Evolutionary conservation across 352 stramenopile genomes (phyloP).

Genomic region (Globisporangium middletonii): DNA sequence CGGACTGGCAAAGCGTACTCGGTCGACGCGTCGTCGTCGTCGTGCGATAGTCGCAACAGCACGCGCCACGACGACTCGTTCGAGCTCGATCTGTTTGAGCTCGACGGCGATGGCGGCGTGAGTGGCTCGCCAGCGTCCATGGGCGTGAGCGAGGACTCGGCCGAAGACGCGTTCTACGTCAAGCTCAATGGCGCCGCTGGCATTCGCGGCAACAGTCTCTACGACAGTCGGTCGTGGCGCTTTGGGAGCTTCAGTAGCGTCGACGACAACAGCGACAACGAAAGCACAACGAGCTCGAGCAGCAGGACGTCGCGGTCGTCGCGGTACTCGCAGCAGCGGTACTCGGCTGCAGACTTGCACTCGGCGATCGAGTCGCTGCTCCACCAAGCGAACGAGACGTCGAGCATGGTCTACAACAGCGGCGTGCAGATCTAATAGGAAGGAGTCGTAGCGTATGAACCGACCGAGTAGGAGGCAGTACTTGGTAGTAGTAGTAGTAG

Average conservation of each 20-base stretch:
- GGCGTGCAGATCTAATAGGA: slow-evolving; percentile 9
- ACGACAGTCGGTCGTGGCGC: slow-evolving; percentile 24
- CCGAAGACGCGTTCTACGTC: slow-evolving; percentile 27
- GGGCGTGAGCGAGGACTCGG: slow-evolving; percentile 28
- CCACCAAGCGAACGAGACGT: slow-evolving; percentile 62
- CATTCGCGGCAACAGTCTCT: slow-evolving; percentile 7
- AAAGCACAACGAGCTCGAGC: slow-evolving; percentile 37
- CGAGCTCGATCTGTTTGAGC: slow-evolving; percentile 50
- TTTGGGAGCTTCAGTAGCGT: slow-evolving; percentile 13
- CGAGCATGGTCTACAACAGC: slow-evolving; percentile 34
- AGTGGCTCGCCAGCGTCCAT: slow-evolving; percentile 19
- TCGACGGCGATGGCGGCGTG: slow-evolving; percentile 37
- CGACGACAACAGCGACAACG: slow-evolving; percentile 38
- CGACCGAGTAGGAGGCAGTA: background rate
- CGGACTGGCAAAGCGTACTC: slow-evolving; percentile 39
- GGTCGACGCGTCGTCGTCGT: slow-evolving; percentile 45
- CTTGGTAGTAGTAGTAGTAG: background rate
- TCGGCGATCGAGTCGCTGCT: slow-evolving; percentile 72
- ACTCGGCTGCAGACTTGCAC: slow-evolving; percentile 54
- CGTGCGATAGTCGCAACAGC: slow-evolving; percentile 44
- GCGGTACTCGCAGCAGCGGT: slow-evolving; percentile 34
- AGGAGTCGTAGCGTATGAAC: too few relatives aligned
- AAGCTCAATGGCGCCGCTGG: slow-evolving; percentile 21
- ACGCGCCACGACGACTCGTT: slow-evolving; percentile 56
- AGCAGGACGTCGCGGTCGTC: slow-evolving; percentile 24